Percentiles rank a stretch among this genome's conserved stretches.
These are phyloP conservation scores for Triangularia verruculosa DNA, from an alignment of 2,329 filamentous ascomycete species.

Conservation along the genomic window DNA sequence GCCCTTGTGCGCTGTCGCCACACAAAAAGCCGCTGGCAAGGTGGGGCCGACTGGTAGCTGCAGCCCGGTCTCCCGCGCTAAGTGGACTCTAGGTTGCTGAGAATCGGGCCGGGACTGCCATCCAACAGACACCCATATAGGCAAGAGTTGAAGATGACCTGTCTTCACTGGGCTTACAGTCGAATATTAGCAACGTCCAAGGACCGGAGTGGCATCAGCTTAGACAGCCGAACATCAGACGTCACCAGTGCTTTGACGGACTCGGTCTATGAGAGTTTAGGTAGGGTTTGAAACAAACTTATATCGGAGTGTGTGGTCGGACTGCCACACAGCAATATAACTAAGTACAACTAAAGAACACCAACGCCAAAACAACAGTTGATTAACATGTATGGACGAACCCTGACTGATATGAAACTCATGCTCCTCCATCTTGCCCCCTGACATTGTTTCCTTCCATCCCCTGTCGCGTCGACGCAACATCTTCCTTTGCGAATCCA, in stretches of 20 bases:
- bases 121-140: not conserved
- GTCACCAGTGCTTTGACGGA: not conserved
- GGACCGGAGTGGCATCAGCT: not conserved
- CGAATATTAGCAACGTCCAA: not conserved
- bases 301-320: not conserved
- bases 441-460: not conserved
- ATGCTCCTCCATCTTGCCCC: not conserved
- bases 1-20: not conserved
- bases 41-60: not conserved
- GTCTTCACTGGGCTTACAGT: not conserved
- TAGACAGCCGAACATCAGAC: not conserved
- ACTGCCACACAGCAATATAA: not conserved
- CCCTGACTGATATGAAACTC: not conserved
- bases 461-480: not conserved
- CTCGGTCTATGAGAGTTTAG: not conserved
- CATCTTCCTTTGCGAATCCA: not conserved
- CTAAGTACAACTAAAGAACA: not conserved
- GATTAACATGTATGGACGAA: not conserved
- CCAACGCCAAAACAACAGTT: not conserved
- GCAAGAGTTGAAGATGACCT: not conserved
- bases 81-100: not conserved
- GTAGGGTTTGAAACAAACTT: not conserved
- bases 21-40: not conserved
- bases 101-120: not conserved
- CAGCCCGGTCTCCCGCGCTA: not conserved